phyloP scores from a whole-genome alignment of 2,329 filamentous ascomycete genomes.

The Aspergillus uvarum region DNA sequence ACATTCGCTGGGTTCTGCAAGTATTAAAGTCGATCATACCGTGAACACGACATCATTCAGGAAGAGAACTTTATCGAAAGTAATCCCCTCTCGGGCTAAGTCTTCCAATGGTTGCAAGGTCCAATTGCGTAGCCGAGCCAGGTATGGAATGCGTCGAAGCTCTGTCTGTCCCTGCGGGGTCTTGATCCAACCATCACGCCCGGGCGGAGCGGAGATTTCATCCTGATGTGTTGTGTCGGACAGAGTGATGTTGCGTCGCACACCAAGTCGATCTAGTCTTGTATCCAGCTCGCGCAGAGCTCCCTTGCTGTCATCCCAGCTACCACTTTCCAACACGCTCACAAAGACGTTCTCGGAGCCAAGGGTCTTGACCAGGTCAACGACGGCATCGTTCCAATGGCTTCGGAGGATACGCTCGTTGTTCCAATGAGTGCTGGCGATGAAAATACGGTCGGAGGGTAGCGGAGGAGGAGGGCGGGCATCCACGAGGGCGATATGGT shows the following conservation, averaged over 20 bases:
- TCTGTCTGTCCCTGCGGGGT: constrained; percentile 57
- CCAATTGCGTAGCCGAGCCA: constrained; percentile 63
- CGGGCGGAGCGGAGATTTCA: constrained; percentile 49
- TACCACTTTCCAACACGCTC: constrained; percentile 67
- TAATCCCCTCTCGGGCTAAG: constrained; percentile 51
- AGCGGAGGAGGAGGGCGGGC: not conserved
- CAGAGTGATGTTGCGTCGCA: constrained; percentile 57
- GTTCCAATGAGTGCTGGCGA: constrained; percentile 70
- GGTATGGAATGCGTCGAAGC: constrained; percentile 66
- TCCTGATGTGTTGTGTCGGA: constrained; percentile 61
- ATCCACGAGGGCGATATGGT: not conserved
- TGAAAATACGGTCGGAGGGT: constrained; percentile 54
- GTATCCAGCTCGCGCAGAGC: constrained; percentile 58
- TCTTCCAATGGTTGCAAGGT: constrained; percentile 60
- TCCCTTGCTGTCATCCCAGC: constrained; percentile 66
- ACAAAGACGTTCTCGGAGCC: constrained; percentile 67
- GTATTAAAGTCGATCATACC: constrained; percentile 23
- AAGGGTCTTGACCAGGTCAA: constrained; percentile 57
- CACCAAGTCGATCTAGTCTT: constrained; percentile 53
- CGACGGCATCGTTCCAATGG: constrained; percentile 63
- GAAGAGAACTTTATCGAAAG: constrained; percentile 60
- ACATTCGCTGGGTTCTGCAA: constrained; percentile 13
- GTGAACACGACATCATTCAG: constrained; percentile 52
- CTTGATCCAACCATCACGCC: constrained; percentile 61
- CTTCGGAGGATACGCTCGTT: constrained; percentile 59